Conservation (phyloP, 2,329 filamentous ascomycete genomes). For the Didymella glomerata region DNA sequence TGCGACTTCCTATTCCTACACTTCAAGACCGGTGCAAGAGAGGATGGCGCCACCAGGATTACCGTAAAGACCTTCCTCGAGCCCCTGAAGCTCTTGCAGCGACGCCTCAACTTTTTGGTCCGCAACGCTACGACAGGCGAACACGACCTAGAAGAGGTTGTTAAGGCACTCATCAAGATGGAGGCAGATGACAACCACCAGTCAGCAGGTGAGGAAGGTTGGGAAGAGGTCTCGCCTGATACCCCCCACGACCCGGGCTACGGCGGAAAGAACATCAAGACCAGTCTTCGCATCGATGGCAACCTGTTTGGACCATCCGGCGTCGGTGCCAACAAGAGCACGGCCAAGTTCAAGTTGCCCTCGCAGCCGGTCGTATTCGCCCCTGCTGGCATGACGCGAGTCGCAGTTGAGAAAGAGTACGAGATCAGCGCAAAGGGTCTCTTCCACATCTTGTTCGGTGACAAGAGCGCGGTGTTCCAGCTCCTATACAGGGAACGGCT, state of each 20-base stretch:
- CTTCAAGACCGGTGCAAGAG: constrained; percentile 69
- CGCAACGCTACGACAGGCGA: constrained; percentile 79
- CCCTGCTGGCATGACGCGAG: constrained; percentile 79
- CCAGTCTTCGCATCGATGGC: constrained; percentile 69
- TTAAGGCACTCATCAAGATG: constrained; percentile 77
- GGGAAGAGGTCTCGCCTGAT: constrained; percentile 79
- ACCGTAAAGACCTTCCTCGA: constrained; percentile 95
- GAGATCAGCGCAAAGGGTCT: constrained; percentile 92
- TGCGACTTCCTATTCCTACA: constrained; percentile 94
- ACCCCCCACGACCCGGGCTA: constrained; percentile 65
- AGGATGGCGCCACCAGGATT: constrained; percentile 73
- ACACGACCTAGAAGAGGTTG: constrained; percentile 73
- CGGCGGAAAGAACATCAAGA: constrained; percentile 62
- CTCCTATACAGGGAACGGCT: constrained; percentile 79
- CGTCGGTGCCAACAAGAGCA: constrained; percentile 54
- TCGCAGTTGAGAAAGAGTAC: constrained; percentile 81
- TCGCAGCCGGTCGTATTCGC: constrained; percentile 82
- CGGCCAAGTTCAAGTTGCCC: constrained; percentile 82
- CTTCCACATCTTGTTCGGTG: constrained; percentile 95
- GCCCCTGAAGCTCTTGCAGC: constrained; percentile 80
- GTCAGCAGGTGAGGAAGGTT: constrained; percentile 86
- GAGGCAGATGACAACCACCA: constrained; percentile 65
- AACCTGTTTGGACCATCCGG: constrained; percentile 61
- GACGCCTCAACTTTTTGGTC: constrained; percentile 84
- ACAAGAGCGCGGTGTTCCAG: constrained; percentile 94